Evolutionary conservation across 2,329 filamentous ascomycete species (phyloP).

Genomic region (Magnaporthales sp.): DNA sequence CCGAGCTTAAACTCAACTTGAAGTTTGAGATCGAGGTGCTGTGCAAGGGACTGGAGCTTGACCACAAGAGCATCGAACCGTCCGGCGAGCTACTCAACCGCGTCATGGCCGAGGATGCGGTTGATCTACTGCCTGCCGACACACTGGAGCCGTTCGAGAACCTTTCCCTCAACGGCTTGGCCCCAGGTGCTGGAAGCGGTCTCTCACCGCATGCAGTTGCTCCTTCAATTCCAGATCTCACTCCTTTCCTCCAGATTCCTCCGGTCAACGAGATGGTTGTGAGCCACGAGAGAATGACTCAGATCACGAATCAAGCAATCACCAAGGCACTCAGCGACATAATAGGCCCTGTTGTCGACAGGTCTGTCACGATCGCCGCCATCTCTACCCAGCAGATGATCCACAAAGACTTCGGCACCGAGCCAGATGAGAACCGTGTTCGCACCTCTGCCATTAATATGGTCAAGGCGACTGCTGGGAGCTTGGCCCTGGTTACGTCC

Average conservation of each 20-base stretch:
- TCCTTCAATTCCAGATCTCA: constrained; percentile 75
- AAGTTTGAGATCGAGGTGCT: constrained; percentile 99
- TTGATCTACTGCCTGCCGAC: constrained; percentile 51
- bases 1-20: constrained; percentile 88
- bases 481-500: constrained; percentile 91
- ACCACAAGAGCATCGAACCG: constrained; percentile 85
- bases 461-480: constrained; percentile 90
- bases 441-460: constrained; percentile 83
- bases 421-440: constrained; percentile 80
- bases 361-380: constrained; percentile 94
- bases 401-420: constrained; percentile 91
- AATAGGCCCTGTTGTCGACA: constrained; percentile 92
- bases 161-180: constrained; percentile 67
- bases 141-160: constrained; percentile 76
- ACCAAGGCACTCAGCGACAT: constrained; percentile 91
- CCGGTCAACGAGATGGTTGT: constrained; percentile 74
- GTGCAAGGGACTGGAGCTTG: constrained; percentile 85
- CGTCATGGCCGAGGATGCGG: constrained; percentile 51
- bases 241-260: constrained; percentile 70
- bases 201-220: constrained; percentile 72
- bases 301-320: constrained; percentile 79
- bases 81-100: constrained; percentile 79
- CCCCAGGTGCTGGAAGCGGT: constrained; percentile 57
- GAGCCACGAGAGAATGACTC: constrained; percentile 55
- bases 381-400: constrained; percentile 95